phyloP scores from a whole-genome alignment of 2,329 filamentous ascomycete genomes.

The Helminthosporium solani region DNA sequence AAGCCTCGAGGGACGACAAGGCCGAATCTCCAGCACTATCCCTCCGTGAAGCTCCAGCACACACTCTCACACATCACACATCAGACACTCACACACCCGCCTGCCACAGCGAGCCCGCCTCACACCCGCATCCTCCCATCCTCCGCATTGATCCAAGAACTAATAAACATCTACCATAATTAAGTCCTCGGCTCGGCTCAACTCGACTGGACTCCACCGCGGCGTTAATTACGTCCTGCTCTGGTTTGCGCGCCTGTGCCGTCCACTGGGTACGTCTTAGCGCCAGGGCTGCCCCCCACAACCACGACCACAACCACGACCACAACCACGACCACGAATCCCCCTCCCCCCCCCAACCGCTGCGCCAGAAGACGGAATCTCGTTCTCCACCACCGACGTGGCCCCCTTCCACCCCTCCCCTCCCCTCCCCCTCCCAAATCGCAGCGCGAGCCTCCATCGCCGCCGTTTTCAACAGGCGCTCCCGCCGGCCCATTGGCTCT shows the following conservation, averaged over 20 bases:
- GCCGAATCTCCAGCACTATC: not conserved
- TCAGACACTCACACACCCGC: too few relatives aligned
- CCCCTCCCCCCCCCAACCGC: slow-evolving; percentile 37
- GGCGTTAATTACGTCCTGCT: slow-evolving; percentile 8
- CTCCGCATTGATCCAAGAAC: not conserved
- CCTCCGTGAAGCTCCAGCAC: too few relatives aligned
- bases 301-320: slow-evolving; percentile 18
- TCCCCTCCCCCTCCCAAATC: not conserved
- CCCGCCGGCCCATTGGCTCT: slow-evolving; percentile 29
- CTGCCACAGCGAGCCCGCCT: slow-evolving; percentile 8
- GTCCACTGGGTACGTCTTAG: slow-evolving; percentile 42
- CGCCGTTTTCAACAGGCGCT: slow-evolving; percentile 19
- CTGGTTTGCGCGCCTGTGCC: slow-evolving; percentile 15
- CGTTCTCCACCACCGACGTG: slow-evolving; percentile 13
- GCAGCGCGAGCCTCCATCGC: slow-evolving; percentile 7
- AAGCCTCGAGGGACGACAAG: not conserved
- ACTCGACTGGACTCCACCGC: slow-evolving; percentile 6
- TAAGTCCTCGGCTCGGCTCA: too few relatives aligned
- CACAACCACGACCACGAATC: slow-evolving; percentile 14
- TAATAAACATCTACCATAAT: too few relatives aligned
- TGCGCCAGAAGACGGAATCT: slow-evolving; percentile 24
- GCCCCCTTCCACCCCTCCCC: not conserved
- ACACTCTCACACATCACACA: not conserved
- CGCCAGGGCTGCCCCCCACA: slow-evolving; percentile 34
- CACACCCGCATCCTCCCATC: slow-evolving; percentile 5